Evolutionary conservation across 2,329 filamentous ascomycete species (phyloP), one percentile per base, ranked within the genome.

Genomic region (Nigrograna mackinnonii): DNA sequence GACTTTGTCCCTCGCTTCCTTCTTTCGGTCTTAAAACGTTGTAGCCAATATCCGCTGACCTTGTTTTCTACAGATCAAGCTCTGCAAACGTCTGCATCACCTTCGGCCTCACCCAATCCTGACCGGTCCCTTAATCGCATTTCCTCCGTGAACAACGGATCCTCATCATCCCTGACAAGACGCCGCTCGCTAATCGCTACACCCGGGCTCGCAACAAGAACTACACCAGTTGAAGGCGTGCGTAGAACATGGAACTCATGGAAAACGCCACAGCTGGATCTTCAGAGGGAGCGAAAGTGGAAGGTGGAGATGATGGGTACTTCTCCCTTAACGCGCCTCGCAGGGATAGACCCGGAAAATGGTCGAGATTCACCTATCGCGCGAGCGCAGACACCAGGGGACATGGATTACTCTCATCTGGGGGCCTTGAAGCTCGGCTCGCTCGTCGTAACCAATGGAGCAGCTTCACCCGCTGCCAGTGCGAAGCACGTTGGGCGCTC

Each of bases 401-500:
- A 76, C 9, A 57, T 70, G 39, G 66, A 70, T 7, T 71, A 70
- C 46, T 60, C 65, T 4, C 69, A 73, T 35, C 60, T 73, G 21
- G 72, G 74, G 4, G 60, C 56, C 21, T 62, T 72, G 39, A 59
- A 67, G 41, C 61, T 70, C 5, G 75, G 75, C 6, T 70, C 72
- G 3, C 60, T 77, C 6, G 64, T 69, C 14, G 67, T 78, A 14
- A 76, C 72, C 5, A 78, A 78, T 43, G 75, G 74, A 6, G 62
- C 68, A 13, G 63, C 71, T 7, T 76, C 74, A 3, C 74, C 75
- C 12, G 70, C 69, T 35, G 64, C 70, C 3, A 71, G 70, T 44
- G 53, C 66, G 30, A 37, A 35, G 13, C 49, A 37, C 18, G 32
- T 51, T 9, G 22, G 44, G 9, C 50, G 44, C 5, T 36, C 37